phyloP scores from a whole-genome alignment of 2,329 filamentous ascomycete species.

The Hymenoscyphus scutula region DNA sequence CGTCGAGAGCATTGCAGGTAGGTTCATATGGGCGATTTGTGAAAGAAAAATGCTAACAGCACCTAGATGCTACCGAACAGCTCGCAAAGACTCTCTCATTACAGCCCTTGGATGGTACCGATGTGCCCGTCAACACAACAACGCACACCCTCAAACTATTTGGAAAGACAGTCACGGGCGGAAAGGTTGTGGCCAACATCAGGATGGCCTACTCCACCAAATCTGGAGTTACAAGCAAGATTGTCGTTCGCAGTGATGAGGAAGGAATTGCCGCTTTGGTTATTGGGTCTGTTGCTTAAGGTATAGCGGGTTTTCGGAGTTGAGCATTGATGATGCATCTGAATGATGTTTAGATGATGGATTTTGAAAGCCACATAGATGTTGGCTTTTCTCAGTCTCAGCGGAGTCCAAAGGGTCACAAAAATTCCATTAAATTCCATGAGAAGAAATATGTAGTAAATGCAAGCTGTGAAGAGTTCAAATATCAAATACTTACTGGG shows the following conservation, averaged over 20 bases:
- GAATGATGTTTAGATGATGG: conserved; percentile 33
- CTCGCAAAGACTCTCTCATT: conserved; percentile 82
- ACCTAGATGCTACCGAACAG: conserved; percentile 83
- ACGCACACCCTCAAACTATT: conserved; percentile 95
- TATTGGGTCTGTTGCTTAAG: conserved; percentile 70
- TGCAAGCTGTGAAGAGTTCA: background rate
- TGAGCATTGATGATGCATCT: conserved; percentile 30
- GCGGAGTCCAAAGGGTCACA: conserved; percentile 16
- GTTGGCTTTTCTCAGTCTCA: conserved; percentile 9
- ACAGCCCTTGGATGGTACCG: conserved; percentile 91
- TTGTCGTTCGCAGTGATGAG: conserved; percentile 88
- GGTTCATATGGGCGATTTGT: conserved; percentile 4
- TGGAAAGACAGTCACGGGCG: conserved; percentile 90
- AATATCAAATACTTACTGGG: no score
- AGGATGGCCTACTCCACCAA: conserved; percentile 94
- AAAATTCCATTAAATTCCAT: conserved; percentile 15
- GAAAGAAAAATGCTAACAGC: conserved; percentile 29
- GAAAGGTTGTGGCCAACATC: conserved; percentile 81
- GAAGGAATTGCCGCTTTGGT: conserved; percentile 84
- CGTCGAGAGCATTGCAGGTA: conserved; percentile 90
- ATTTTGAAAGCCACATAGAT: conserved; percentile 19
- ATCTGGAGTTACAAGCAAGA: conserved; percentile 93
- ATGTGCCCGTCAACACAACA: conserved; percentile 81
- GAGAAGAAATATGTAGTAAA: conserved; percentile 1
- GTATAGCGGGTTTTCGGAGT: conserved; percentile 29